Base-by-base conservation (phyloP, 73 alveolate genomes). In the Breviolum minutum region DNA sequence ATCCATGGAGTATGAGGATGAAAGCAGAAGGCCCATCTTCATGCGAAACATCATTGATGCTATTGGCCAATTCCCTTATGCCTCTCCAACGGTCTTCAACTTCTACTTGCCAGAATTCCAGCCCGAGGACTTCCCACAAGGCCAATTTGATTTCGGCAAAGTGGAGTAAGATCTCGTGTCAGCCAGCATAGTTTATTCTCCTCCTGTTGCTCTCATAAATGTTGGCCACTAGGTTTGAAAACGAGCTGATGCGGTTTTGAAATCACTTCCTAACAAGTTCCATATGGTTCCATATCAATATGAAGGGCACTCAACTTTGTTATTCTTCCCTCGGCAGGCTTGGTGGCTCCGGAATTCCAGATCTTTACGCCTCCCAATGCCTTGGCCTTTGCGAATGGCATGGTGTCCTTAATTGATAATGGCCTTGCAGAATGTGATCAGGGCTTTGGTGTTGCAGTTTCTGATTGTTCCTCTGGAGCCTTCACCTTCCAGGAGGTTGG, bases 51-150 rank as follows among this genome's bases (percentile, higher is more conserved):
- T 94, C 71, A 64, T 94, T 24, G 85, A 94, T 63, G 73, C 94
- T 62, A 94, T 94, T 7, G 99, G 99, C 86, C 94, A 94, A 63
- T 94, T 63, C 29, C 99, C 99, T 66, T 94, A 94, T n/a, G 92
- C 94, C 86, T 77, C 99, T 24, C 99, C 99, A 16, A 77, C 94
- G 32, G 99, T 94, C 86, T 94, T 94, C 99, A 94, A 94, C 86
- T 94, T 94, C 99, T 94, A 94, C 99, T 24, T 64, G 82, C 99
- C 99, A 12, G 99, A 94, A 29, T 93, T 77, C 82, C 80, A 82
- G 30, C 98, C 98, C 3, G 92, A 74, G 17, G 92, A 40, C 71
- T 93, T 93, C 24, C 92, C 92, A 20, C 83, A 74, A 61, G 98
- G 95, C 76, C 12, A 66, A 11, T 66, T 66, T 11, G 63, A 27